Base-by-base conservation (phyloP, 2,329 filamentous ascomycete genomes). In the Teratosphaeria epicoccoides region DNA sequence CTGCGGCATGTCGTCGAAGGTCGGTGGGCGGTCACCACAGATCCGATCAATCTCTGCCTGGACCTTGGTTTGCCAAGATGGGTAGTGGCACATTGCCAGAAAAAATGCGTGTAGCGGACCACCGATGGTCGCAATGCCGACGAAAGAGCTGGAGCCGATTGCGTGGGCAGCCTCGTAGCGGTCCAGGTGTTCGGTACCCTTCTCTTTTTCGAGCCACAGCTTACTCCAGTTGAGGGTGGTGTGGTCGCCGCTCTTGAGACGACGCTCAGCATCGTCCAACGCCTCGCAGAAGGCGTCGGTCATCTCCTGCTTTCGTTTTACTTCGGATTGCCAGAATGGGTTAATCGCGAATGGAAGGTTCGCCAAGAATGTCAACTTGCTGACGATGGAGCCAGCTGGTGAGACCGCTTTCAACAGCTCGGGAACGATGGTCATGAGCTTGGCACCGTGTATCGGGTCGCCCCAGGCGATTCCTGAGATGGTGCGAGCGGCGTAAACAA, bases 61-160 rank as follows among this genome's bases (percentile, higher is more conserved):
- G 4, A 64, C 57, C 52, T 61, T 59, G 5, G 43, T 44, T 53
- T 62, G 58, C 64, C 64, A 66, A 6, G 59, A 55, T 25, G 63
- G 63, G 56, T 66, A 65, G 51, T 65, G 61, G 55, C 62, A 65
- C 57, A 66, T 64, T 17, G 64, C 64, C 6, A 59, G 57, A 55
- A 66, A 66, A 61, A 66, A 66, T 11, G 59, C 59, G 54, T 66
- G 64, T 10, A 66, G 61, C 28, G 64, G 64, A 10, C 61, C 62
- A 33, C 64, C 64, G 43, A 66, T 59, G 12, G 64, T 66, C 23
- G 63, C 64, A 47, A 66, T 66, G 43, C 62, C 64, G 37, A 66
- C 64, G 54, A 66, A 65, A 29, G 63, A 63, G 54, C 57, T 62
- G 46, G 62, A 62, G n/a, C 64, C 64, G 44, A 66, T 63, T 20